These are phyloP conservation scores for Corchorus olitorius DNA, from an alignment of 345 rosid species.

Conservation along the genomic window DNA sequence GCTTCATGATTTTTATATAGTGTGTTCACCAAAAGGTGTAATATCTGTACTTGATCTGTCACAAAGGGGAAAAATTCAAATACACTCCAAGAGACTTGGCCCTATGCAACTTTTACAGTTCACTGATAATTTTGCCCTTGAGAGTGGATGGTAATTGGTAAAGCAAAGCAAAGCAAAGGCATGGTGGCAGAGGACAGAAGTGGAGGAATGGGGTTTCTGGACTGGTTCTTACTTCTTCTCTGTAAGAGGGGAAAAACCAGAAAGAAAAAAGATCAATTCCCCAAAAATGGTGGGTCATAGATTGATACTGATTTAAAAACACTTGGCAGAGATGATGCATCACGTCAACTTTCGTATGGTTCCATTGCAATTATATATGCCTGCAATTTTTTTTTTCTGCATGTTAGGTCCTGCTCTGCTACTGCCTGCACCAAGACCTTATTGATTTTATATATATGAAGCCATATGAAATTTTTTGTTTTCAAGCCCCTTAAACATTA, in stretches of 20 bases:
- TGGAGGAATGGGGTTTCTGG: background rate
- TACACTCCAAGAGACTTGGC: background rate
- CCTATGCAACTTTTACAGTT: constrained; percentile 6
- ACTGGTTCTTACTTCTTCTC: background rate
- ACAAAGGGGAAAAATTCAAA: background rate
- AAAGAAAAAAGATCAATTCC: background rate
- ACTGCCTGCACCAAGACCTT: background rate
- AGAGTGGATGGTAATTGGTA: background rate
- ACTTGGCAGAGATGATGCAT: constrained; percentile 24
- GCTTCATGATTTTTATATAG: constrained; percentile 16
- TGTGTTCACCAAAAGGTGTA: constrained; percentile 15
- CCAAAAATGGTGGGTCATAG: constrained; percentile 13
- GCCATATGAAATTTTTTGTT: background rate
- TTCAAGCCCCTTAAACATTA: background rate
- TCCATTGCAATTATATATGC: constrained; percentile 28
- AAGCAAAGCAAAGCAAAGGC: constrained; percentile 3
- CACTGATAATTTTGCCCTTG: background rate
- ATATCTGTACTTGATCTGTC: constrained; percentile 29
- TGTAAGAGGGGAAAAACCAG: background rate
- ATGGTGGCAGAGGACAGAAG: constrained; percentile 16
- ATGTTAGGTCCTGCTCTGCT: constrained; percentile 22
- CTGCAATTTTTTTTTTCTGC: background rate
- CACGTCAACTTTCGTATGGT: constrained; percentile 24
- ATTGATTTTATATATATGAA: background rate
- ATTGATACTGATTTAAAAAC: constrained; percentile 13